Evolutionary conservation across 441 rosid species (phyloP), one percentile per base, ranked within the genome.

Genomic region (Arabidopsis hybrid): DNA sequence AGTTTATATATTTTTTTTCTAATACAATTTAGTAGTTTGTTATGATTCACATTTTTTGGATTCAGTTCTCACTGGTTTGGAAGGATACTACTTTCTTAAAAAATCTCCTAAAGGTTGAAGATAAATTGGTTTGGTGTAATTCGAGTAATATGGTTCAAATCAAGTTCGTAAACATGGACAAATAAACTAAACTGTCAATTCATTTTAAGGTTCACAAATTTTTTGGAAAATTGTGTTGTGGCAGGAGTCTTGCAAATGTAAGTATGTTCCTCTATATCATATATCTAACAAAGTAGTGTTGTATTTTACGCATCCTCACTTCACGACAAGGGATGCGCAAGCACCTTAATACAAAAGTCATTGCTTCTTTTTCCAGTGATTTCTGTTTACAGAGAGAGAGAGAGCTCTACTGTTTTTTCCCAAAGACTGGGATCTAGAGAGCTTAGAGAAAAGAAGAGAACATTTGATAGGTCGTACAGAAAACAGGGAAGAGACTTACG

Each of bases 381-480:
- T 45, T 34, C 1, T 52, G 61, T 36, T 67, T 67, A 52, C 55
- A 66, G 46, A 49, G 49, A 43, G 46, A 49, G 49, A 43, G 49
- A 13, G 16, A 21, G 26, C 70, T 31, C 39, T 55, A 55, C 11
- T 55, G 60, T 3, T 31, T 13, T 53, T 55, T 7, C 60, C 69
- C 63, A 53, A 45, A 17, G 29, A 60, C 62, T 10, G 45, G 59
- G 36, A 40, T 31, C 52, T 34, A 74, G 55, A 62, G 65, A 61
- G 65, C 50, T 75, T 62, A 69, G 56, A 69, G 49, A 63, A 16
- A 63, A 31, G 46, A 42, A 2, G 31, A 29, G 34, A 49, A 29
- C 57, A 61, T 17, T 45, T 2, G 46, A 43, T 36, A 55, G 21
- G 11, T n/a, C 0, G 6, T n/a, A 13, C 26, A 55, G 31, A 43